phyloP scores from a whole-genome alignment of 106 monocot species.

The Dendrobium officinale region DNA sequence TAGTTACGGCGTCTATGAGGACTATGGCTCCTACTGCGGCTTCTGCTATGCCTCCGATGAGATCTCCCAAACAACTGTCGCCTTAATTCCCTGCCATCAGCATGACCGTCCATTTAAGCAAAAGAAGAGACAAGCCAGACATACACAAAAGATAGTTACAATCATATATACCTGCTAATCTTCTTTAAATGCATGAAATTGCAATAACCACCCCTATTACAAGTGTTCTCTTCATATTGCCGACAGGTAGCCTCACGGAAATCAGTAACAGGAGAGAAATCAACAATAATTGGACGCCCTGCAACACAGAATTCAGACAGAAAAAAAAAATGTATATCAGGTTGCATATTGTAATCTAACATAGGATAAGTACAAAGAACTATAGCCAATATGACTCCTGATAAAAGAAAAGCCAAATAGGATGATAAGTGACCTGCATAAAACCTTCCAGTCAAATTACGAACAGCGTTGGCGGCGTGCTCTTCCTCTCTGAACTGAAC shows the following conservation, averaged over 20 bases:
- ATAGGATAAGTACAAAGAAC: background rate
- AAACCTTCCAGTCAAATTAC: conserved; percentile 27
- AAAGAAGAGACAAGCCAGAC: background rate
- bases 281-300: conserved; percentile 34
- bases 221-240: conserved; percentile 29
- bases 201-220: conserved; percentile 30
- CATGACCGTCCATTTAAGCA: background rate
- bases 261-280: conserved; percentile 33
- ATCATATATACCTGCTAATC: conserved; percentile 14
- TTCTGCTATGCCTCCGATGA: conserved; percentile 16
- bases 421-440: conserved; percentile 19
- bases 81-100: conserved; percentile 21
- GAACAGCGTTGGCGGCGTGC: conserved; percentile 29
- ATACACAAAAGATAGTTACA: background rate
- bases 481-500: conserved; percentile 45
- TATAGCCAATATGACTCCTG: background rate
- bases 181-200: conserved; percentile 41
- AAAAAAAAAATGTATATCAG: background rate
- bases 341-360: background rate
- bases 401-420: background rate
- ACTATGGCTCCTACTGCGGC: conserved; percentile 29
- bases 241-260: conserved; percentile 34
- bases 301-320: background rate
- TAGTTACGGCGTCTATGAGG: background rate
- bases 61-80: conserved; percentile 25